A percentile compares a stretch with the other conserved stretches of the same genome.
Conservation (phyloP, 2,329 filamentous ascomycete genomes). For the Curvularia sp. region DNA sequence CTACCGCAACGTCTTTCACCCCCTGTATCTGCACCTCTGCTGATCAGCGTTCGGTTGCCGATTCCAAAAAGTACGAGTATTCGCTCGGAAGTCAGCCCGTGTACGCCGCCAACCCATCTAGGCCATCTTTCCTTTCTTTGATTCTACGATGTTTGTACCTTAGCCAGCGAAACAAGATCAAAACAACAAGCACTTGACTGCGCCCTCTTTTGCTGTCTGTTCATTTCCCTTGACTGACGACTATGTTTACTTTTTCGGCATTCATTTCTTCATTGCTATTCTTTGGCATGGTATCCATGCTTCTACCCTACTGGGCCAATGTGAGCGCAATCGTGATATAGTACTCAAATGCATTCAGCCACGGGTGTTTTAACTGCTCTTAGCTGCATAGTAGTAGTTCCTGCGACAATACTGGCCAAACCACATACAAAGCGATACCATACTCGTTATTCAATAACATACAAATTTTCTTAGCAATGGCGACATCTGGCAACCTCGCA, state of each 20-base stretch:
- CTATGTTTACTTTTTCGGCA: not conserved
- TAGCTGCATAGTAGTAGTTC: not conserved
- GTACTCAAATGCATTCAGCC: too few species aligned
- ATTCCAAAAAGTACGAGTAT: not conserved
- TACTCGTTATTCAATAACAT: not conserved
- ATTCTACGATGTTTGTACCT: not conserved
- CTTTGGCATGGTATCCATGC: not conserved
- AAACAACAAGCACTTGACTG: not conserved
- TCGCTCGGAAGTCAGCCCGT: conserved; percentile 3
- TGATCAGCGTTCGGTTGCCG: conserved; percentile 15
- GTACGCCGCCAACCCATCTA: not conserved
- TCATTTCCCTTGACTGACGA: not conserved
- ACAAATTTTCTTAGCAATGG: not conserved
- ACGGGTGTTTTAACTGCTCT: too few species aligned
- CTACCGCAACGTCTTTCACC: conserved; percentile 18
- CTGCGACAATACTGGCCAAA: not conserved
- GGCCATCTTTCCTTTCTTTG: not conserved
- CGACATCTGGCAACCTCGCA: not conserved
- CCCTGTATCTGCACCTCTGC: conserved; percentile 19
- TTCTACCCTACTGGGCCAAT: not conserved
- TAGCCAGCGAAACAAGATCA: not conserved
- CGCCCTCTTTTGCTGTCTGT: not conserved
- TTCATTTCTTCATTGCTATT: not conserved
- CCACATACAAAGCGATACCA: too few species aligned
- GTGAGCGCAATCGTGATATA: not conserved